Evolutionary conservation across 352 stramenopile genomes (phyloP), one percentile per base, ranked within the genome.

Genomic region (Globisporangium polare): DNA sequence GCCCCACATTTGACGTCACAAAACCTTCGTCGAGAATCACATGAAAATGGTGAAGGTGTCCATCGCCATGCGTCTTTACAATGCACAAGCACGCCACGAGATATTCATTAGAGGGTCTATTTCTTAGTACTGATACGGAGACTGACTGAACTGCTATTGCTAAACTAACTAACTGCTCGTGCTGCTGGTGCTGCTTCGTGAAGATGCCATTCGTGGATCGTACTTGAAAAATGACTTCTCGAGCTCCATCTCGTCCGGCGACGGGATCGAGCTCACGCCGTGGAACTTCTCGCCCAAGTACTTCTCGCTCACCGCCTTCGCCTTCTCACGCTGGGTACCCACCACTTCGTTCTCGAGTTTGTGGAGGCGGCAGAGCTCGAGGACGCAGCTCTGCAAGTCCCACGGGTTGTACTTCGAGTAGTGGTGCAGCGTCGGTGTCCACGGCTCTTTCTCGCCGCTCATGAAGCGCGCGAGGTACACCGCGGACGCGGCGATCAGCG

Each of bases 301-400:
- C 65, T 94, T 94, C 63, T 94, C 85, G 52, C 80, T 94, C 53
- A 94, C 75, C 12, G 85, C 85, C 61, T 92, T 92, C 15, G 78
- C 84, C 67, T 92, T 92, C 55, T 92, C 82, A 26, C 79, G 77
- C 60, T 92, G 75, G 5, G 66, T 86, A 35, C 65, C 67, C 9
- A 90, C 76, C 29, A 91, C 72, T 31, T 87, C 66, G 62, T 69
- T 73, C 67, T 94, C 85, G 39, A 74, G 65, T 22, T 63, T 66
- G 59, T 94, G 81, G 10, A 92, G 74, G 18, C 71, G 75, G 47
- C 76, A 71, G n/a, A 94, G 69, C 49, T 88, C 78, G 43, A 83
- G 60, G 27, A 92, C 65, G 66, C 85, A 94, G 35, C 78, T 72
- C 43, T 85, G 66, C 37, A 94, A 59, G 45, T 94, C 77, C 62